Evolutionary conservation across 306 rosid genomes (phyloP), one percentile per base, ranked within the genome.

Genomic region (Herpetospermum pedunculosum): DNA sequence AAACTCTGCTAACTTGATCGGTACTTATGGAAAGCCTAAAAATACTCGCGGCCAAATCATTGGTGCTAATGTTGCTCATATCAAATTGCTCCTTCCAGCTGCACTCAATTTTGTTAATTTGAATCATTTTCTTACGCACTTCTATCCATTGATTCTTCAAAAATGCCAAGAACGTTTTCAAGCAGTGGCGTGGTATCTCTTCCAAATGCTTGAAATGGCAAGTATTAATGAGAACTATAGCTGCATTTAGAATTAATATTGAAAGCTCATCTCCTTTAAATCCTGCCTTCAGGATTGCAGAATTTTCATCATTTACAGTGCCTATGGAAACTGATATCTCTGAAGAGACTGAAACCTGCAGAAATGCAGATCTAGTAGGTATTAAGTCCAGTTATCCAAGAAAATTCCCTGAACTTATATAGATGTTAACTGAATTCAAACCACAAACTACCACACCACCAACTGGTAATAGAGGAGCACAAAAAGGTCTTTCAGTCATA

Each of bases 11-110:
- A 71, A 40, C 72, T 60, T 35, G 86, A 76, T 73, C 63, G 16
- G 70, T 70, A 70, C 73, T 43, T 68, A 84, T 65, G 52, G 96
- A 89, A 72, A 92, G 90, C 90, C 89, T 82, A 80, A 92, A 92
- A 62, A 89, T 81, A 74, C 86, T 76, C 72, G 83, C 92, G 14
- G 94, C 89, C 73, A 92, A 79, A 78, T 84, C 82, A 77, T 83
- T 70, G 54, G 81, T 77, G 62, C 80, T 82, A 81, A 88, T 72
- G 74, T 78, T 79, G 77, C 94, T 85, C 57, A 70, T 60, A 77
- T 77, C 75, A 72, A 81, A 48, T 43, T 18, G 34, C 29, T 75
- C 84, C 80, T 64, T 84, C 60, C 59, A 79, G 21, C 30, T 62
- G 30, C 69, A 83, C 67, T 83, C 72, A 47, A 77, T 44, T 71